phyloP scores from a whole-genome alignment of 768 basidiomycete genomes.

The Boletales sp. region DNA sequence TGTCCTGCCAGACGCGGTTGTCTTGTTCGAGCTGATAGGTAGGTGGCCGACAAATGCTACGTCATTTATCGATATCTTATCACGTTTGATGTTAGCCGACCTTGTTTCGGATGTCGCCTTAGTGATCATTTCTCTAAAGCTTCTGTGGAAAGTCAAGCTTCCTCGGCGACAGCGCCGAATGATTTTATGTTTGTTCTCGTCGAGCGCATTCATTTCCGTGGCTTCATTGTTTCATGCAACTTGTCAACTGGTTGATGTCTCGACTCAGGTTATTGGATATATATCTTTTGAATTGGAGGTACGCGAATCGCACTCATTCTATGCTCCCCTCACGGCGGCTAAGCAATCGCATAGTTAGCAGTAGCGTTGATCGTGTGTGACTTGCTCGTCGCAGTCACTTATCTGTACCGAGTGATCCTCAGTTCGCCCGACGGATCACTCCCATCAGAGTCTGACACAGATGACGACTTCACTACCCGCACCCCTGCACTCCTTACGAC shows the following conservation, averaged over 20 bases:
- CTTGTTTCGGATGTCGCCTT: not conserved
- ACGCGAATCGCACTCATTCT: not conserved
- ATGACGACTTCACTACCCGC: not conserved
- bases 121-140: not conserved
- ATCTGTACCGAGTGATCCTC: not conserved
- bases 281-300: not conserved
- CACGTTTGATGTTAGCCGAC: not conserved
- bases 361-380: not conserved
- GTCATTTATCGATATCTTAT: not conserved
- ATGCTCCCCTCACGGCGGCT: no score
- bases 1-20: not conserved
- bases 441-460: not conserved
- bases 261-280: not conserved
- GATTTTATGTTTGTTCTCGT: not conserved
- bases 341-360: not conserved
- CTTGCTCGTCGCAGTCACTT: constrained; percentile 1
- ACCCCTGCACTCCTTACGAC: not conserved
- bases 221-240: not conserved
- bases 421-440: not conserved
- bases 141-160: not conserved
- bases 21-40: not conserved
- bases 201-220: not conserved
- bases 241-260: not conserved
- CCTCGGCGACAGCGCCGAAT: constrained; percentile 2
- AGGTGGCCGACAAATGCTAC: not conserved